A percentile compares a stretch with the other conserved stretches of the same genome.
Evolutionary conservation across 2,329 filamentous ascomycete genomes (phyloP).

Genomic region (Pestalotiopsis sp.): DNA sequence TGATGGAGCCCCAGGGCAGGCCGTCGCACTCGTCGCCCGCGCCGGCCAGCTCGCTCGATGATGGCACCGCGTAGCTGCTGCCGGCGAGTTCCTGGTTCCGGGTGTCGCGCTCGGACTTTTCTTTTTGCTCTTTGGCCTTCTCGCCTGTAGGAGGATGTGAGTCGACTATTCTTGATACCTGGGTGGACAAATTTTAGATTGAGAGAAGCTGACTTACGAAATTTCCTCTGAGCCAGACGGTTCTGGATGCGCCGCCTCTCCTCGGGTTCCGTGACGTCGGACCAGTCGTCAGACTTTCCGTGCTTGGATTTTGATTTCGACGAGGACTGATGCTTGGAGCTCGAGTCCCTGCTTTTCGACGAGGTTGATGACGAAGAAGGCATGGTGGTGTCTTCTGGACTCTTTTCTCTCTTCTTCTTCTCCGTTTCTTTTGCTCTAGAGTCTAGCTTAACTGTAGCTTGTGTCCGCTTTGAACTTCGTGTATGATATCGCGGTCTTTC

Average conservation of each 20-base stretch:
- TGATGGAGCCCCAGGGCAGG: conserved; percentile 71
- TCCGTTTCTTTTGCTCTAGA: conserved; percentile 12
- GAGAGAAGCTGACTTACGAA: conserved; percentile 53
- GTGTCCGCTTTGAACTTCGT: conserved; percentile 10
- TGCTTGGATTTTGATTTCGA: conserved; percentile 36
- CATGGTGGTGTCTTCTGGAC: conserved; percentile 7
- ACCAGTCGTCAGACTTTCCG: conserved; percentile 63
- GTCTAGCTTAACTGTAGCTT: background rate
- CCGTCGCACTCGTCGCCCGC: conserved; percentile 57
- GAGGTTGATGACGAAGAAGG: conserved; percentile 25
- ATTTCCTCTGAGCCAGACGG: conserved; percentile 73
- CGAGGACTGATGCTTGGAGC: conserved; percentile 31
- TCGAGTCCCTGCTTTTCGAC: conserved; percentile 36
- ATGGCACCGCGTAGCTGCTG: conserved; percentile 63
- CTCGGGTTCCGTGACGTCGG: conserved; percentile 66
- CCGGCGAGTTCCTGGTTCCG: conserved; percentile 65
- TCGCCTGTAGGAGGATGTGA: conserved; percentile 52
- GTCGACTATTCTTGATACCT: background rate
- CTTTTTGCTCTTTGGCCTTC: conserved; percentile 67
- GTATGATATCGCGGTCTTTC: conserved; percentile 16
- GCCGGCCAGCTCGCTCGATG: conserved; percentile 55
- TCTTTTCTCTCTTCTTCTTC: background rate
- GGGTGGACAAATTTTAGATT: background rate
- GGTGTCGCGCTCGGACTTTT: conserved; percentile 62
- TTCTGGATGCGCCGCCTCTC: conserved; percentile 76